phyloP scores from a whole-genome alignment of 805 yeast genomes.

The Barnettozyma sp. region DNA sequence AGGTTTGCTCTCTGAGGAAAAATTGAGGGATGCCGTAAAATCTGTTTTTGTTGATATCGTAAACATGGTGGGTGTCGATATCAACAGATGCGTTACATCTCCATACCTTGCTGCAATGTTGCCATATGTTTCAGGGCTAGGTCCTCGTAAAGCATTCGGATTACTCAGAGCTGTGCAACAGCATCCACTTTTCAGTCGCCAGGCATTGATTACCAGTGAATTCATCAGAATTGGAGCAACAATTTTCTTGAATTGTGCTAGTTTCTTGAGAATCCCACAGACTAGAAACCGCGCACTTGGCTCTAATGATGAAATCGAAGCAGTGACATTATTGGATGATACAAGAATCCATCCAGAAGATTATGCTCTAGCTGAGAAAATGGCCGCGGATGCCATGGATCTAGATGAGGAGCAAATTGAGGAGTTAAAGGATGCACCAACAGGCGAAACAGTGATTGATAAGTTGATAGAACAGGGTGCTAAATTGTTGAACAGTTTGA shows the following conservation, averaged over 20 bases:
- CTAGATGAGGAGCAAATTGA: conserved; percentile 89
- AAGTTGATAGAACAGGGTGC: conserved; percentile 63
- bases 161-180: conserved; percentile 73
- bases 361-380: conserved; percentile 89
- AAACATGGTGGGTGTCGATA: conserved; percentile 88
- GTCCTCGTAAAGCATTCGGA: conserved; percentile 91
- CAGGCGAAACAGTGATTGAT: conserved; percentile 64
- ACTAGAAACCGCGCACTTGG: conserved; percentile 31
- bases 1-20: conserved; percentile 56
- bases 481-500: conserved; percentile 73
- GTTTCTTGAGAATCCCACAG: conserved; percentile 75
- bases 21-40: conserved; percentile 59
- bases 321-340: conserved; percentile 75
- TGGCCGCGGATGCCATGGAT: conserved; percentile 97
- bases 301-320: conserved; percentile 42
- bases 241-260: conserved; percentile 86
- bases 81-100: conserved; percentile 81
- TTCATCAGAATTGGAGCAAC: conserved; percentile 58
- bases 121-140: conserved; percentile 84
- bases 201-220: conserved; percentile 76
- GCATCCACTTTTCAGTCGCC: conserved; percentile 60
- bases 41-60: conserved; percentile 84
- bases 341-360: conserved; percentile 98
- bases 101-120: conserved; percentile 62
- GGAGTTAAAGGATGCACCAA: conserved; percentile 58